Evolutionary conservation across 805 yeast species (phyloP).

Genomic region (Ogataea minuta): DNA sequence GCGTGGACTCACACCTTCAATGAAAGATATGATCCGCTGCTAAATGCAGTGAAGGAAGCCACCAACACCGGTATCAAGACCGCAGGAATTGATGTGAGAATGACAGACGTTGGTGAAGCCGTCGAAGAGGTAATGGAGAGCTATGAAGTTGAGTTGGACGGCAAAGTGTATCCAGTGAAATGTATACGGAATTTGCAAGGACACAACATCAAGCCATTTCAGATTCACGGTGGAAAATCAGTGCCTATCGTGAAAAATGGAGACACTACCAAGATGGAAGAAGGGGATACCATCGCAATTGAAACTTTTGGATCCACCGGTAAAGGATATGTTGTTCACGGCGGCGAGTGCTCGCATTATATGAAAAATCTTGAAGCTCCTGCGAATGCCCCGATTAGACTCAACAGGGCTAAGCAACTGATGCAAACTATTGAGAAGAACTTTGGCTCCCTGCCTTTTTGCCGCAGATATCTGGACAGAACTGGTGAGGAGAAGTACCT

Average conservation of each 20-base stretch:
- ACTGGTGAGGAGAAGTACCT: slow-evolving; percentile 90
- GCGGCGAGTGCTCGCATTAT: slow-evolving; percentile 95
- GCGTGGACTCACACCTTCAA: slow-evolving; percentile 93
- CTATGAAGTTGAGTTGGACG: slow-evolving; percentile 87
- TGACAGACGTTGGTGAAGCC: slow-evolving; percentile 94
- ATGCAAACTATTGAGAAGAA: slow-evolving; percentile 68
- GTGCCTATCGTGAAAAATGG: slow-evolving; percentile 95
- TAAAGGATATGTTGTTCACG: slow-evolving; percentile 77
- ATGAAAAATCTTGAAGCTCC: slow-evolving; percentile 58
- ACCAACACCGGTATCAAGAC: slow-evolving; percentile 90
- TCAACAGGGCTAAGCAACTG: slow-evolving; percentile 68
- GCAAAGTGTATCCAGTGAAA: slow-evolving; percentile 79
- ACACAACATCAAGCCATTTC: slow-evolving; percentile 81
- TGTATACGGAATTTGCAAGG: slow-evolving; percentile 93
- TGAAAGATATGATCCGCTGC: slow-evolving; percentile 72
- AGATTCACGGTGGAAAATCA: slow-evolving; percentile 91
- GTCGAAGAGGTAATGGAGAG: slow-evolving; percentile 97
- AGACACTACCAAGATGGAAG: slow-evolving; percentile 97
- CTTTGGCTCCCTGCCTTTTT: slow-evolving; percentile 95
- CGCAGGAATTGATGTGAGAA: slow-evolving; percentile 93
- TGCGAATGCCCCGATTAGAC: slow-evolving; percentile 49
- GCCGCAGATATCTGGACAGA: slow-evolving; percentile 91
- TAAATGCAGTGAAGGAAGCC: slow-evolving; percentile 87
- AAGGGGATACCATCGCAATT: slow-evolving; percentile 96
- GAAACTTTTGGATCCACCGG: slow-evolving; percentile 99